A percentile compares a stretch with the other conserved stretches of the same genome.
These are phyloP conservation scores for Fusarium praegraminearum DNA, from an alignment of 2,329 filamentous ascomycete genomes.

Conservation along the genomic window DNA sequence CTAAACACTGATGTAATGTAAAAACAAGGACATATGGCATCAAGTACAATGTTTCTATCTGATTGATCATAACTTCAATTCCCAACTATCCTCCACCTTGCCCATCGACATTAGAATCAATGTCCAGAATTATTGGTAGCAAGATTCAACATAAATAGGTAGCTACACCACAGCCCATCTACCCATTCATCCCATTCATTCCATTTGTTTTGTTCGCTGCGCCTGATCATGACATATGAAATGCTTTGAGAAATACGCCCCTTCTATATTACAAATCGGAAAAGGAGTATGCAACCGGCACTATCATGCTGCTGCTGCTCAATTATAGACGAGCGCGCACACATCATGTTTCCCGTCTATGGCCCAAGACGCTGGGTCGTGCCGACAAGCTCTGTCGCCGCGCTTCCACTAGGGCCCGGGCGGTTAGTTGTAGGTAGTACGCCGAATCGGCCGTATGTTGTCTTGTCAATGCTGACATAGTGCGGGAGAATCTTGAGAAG, in stretches of 20 bases:
- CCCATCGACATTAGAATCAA: constrained; percentile 20
- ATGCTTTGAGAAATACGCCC: constrained; percentile 25
- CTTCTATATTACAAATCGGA: constrained; percentile 40
- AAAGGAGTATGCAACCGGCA: constrained; percentile 19
- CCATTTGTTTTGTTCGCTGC: constrained; percentile 33
- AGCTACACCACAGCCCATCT: constrained; percentile 10
- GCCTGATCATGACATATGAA: constrained; percentile 26
- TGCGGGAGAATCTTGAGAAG: constrained; percentile 86
- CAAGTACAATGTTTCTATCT: not conserved
- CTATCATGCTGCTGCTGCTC: constrained; percentile 10
- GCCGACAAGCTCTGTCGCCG: constrained; percentile 70
- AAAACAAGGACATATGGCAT: not conserved
- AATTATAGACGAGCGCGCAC: constrained; percentile 27
- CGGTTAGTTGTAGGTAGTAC: constrained; percentile 75
- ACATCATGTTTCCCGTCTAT: constrained; percentile 54
- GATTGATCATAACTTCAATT: constrained; percentile 1
- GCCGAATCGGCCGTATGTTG: constrained; percentile 93
- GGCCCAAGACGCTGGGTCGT: constrained; percentile 76
- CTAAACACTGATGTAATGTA: not conserved
- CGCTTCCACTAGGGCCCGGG: constrained; percentile 54
- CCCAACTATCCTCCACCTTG: constrained; percentile 11
- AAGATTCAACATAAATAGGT: constrained; percentile 1
- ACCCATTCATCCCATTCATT: constrained; percentile 28
- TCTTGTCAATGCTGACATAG: constrained; percentile 95
- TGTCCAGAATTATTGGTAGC: constrained; percentile 14